Conservation (phyloP, 2,329 filamentous ascomycete genomes). For the Myriosclerotinia scirpicola region DNA sequence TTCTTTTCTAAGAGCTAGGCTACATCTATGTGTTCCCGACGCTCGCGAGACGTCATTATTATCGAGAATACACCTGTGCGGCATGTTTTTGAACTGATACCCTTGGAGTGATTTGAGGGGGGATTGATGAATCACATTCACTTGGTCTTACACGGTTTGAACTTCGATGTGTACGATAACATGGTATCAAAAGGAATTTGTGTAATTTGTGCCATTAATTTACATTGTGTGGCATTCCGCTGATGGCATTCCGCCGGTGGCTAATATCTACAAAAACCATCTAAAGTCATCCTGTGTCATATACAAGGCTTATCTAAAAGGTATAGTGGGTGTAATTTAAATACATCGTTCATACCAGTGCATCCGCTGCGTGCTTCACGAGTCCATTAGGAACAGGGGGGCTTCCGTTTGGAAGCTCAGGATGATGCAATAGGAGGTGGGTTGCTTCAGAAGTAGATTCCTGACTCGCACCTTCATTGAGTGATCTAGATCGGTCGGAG, state of each 20-base stretch:
- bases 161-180: not conserved
- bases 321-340: not conserved
- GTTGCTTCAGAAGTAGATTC: conserved; percentile 11
- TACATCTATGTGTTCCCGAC: too few relatives aligned
- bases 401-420: conserved; percentile 9
- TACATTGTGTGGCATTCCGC: not conserved
- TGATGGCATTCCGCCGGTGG: not conserved
- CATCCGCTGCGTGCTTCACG: conserved; percentile 1
- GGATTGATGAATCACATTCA: not conserved
- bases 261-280: conserved; percentile 1
- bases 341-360: conserved; percentile 5
- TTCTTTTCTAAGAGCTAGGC: too few relatives aligned
- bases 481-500: conserved; percentile 37
- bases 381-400: conserved; percentile 6
- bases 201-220: conserved; percentile 4
- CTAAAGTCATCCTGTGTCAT: not conserved
- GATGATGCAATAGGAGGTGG: not conserved
- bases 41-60: not conserved
- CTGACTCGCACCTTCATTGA: conserved; percentile 28
- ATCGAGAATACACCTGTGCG: not conserved
- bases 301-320: conserved; percentile 12
- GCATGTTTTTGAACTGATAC: not conserved
- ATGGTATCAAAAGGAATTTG: conserved; percentile 1
- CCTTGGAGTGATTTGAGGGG: not conserved
- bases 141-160: not conserved